These are phyloP conservation scores for Jimgerdemannia lactiflua DNA, from an alignment of 192 early-diverging fungal genomes.

Conservation along the genomic window DNA sequence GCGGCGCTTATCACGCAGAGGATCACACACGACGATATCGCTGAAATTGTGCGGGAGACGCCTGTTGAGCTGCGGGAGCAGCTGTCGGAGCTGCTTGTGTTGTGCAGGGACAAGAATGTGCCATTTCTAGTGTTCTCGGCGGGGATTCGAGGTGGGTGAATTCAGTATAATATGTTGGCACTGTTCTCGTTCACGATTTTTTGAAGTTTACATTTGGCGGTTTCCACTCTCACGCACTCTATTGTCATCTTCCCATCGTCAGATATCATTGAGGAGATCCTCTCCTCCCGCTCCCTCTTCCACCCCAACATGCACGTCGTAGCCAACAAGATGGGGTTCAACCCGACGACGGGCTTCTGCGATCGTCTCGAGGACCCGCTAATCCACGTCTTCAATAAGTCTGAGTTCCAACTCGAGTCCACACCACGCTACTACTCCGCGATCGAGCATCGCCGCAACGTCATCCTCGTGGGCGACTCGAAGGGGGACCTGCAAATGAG, in stretches of 20 bases:
- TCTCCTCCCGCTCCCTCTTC: conserved; percentile 37
- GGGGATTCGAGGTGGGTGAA: conserved; percentile 41
- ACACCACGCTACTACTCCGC: conserved; percentile 34
- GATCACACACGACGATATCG: conserved; percentile 45
- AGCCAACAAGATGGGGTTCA: conserved; percentile 69
- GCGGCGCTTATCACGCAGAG: conserved; percentile 44
- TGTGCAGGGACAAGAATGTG: conserved; percentile 27
- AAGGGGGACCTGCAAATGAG: conserved; percentile 70
- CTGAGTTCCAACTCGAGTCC: conserved; percentile 49
- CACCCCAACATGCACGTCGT: conserved; percentile 63
- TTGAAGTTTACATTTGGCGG: no score
- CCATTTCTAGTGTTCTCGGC: conserved; percentile 75
- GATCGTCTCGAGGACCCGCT: conserved; percentile 61
- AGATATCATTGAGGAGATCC: conserved; percentile 63
- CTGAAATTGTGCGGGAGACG: conserved; percentile 44
- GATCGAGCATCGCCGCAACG: conserved; percentile 48
- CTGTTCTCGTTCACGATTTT: no score
- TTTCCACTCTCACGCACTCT: no score
- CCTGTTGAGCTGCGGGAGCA: conserved; percentile 47
- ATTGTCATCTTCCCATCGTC: not conserved
- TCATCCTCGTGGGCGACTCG: conserved; percentile 72
- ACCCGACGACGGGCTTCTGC: conserved; percentile 43
- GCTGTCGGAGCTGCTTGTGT: conserved; percentile 35
- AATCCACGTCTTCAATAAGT: conserved; percentile 75
- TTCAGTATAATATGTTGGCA: not conserved